A percentile compares a stretch with the other conserved stretches of the same genome.
Conservation (phyloP, 108 stramenopile genomes). For the Nitzschia putrida region DNA sequence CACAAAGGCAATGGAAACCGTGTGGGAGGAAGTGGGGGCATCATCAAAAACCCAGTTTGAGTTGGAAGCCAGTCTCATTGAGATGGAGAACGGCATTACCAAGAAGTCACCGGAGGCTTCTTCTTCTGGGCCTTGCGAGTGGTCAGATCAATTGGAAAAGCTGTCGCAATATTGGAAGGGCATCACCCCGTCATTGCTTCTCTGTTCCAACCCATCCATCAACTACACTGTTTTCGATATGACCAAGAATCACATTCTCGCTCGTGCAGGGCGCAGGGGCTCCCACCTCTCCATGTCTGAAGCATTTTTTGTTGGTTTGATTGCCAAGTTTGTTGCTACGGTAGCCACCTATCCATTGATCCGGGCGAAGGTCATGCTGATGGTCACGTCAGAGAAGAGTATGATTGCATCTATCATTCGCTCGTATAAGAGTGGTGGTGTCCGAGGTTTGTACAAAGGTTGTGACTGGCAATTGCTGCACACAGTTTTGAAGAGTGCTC, state of each 20-base stretch:
- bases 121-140: neutral
- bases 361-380: slow-evolving; percentile 90
- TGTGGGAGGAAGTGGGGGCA: slow-evolving; percentile 9
- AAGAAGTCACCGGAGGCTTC: too few species aligned
- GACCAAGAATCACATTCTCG: slow-evolving; percentile 47
- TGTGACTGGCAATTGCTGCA: slow-evolving; percentile 78
- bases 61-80: neutral
- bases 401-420: slow-evolving; percentile 33
- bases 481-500: slow-evolving; percentile 78
- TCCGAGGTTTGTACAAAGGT: slow-evolving; percentile 72
- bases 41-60: neutral
- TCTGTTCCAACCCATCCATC: slow-evolving; percentile 93
- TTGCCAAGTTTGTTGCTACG: slow-evolving; percentile 90
- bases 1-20: slow-evolving; percentile 12
- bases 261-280: slow-evolving; percentile 10
- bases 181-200: slow-evolving; percentile 78
- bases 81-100: neutral
- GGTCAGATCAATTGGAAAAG: neutral
- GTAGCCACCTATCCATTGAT: slow-evolving; percentile 92
- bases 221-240: slow-evolving; percentile 90
- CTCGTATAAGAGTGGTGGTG: slow-evolving; percentile 56
- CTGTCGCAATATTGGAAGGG: slow-evolving; percentile 68
- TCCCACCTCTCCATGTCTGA: slow-evolving; percentile 52
- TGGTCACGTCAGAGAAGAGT: slow-evolving; percentile 49
- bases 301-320: slow-evolving; percentile 75